Base-by-base conservation (phyloP, 305 asterid species). In the Ajuga reptans region DNA sequence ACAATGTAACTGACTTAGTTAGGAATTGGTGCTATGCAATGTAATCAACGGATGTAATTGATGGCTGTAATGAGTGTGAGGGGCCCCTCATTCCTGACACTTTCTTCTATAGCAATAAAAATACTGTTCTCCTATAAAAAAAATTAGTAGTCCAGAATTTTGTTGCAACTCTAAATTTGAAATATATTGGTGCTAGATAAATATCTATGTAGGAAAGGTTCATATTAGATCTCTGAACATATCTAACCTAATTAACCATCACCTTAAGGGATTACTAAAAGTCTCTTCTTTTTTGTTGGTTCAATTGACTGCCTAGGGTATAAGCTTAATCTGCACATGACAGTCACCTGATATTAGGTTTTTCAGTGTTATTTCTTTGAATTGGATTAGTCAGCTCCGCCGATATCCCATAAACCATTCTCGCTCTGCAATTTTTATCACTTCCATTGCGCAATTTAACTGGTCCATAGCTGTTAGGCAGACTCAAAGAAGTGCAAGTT, bases 131-230 rank as follows among this genome's bases (percentile, higher is more conserved):
- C n/a, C n/a, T n/a, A n/a, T n/a, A n/a, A n/a, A n/a, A n/a, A n/a
- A n/a, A n/a, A n/a, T n/a, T n/a, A 36, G 61, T 53, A 39, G 4
- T 29, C 51, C 6, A 31, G 39, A 63, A 33, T 53, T 41, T 42
- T 8, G 42, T 59, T 64, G 56, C 49, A 62, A 50, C 34, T 60
- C 31, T 64, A 15, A 61, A 53, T 17, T 55, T 31, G 33, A 57
- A 69, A 52, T 34, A 8, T 9, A 6, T 36, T 72, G 1, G 9
- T 7, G 14, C 33, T 67, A 34, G 50, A 39, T 50, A 64, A 62
- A 27, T 68, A 45, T 56, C 21, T 60, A 49, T 72, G 55, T n/a
- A 64, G 50, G 56, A 64, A 56, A 63, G 68, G 27, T 64, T 6
- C 15, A 55, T 52, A 14, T 68, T 50, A 4, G 21, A 18, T 53